Evolutionary conservation across 768 basidiomycete genomes (phyloP).

Genomic region (Tulasnella sp.): DNA sequence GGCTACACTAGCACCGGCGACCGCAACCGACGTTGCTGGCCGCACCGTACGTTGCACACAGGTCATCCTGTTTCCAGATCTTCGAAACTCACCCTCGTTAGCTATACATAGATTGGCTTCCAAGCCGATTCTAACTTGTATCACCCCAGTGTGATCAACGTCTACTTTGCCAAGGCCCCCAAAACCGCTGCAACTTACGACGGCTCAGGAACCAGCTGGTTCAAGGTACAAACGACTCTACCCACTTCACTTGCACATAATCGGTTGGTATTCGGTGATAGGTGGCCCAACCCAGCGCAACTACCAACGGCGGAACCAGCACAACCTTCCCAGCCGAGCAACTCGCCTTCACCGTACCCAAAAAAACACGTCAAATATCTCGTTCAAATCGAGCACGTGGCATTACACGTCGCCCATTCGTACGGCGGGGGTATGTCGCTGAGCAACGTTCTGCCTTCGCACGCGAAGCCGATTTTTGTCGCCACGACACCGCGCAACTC

Average conservation of each 20-base stretch:
- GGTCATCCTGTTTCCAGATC: not conserved
- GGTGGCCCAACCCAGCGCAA: not conserved
- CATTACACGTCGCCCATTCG: not conserved
- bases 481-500: too few species aligned
- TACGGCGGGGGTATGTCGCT: too few species aligned
- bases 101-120: slow-evolving; percentile 23
- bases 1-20: not conserved
- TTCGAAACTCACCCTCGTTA: not conserved
- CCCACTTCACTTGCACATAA: not conserved
- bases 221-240: not conserved
- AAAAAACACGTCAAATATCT: not conserved
- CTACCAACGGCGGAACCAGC: not conserved
- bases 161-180: slow-evolving; percentile 4
- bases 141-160: slow-evolving; percentile 12
- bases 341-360: slow-evolving; percentile 3
- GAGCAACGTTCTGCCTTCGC: too few species aligned
- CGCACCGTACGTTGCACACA: not conserved
- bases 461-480: too few species aligned
- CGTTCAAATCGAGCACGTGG: slow-evolving; percentile 10
- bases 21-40: slow-evolving; percentile 3
- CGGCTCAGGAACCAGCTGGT: slow-evolving; percentile 10
- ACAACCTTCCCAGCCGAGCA: slow-evolving; percentile 7
- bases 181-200: slow-evolving; percentile 13
- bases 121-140: slow-evolving; percentile 15
- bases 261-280: not conserved